A percentile compares a stretch with the other conserved stretches of the same genome.
Conservation (phyloP, 1,284 basidiomycete genomes). For the Tilletia horrida region DNA sequence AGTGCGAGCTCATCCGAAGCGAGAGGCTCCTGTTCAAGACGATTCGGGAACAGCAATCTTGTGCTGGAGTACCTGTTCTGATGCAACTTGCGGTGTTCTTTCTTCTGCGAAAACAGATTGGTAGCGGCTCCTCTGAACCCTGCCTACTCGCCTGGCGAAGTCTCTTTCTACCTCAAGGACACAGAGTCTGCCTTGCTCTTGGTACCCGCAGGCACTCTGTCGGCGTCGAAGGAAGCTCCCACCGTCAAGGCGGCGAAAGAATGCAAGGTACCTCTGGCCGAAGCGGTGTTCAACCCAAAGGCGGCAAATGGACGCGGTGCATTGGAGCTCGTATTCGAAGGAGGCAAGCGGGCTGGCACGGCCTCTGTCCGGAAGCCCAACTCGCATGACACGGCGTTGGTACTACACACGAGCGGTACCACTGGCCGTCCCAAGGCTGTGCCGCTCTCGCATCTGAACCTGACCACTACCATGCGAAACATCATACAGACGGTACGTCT, state of each 20-base stretch:
- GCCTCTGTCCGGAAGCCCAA: slow-evolving; percentile 27
- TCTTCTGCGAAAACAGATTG: slow-evolving; percentile 32
- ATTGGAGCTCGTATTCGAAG: slow-evolving; percentile 31
- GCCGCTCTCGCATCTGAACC: slow-evolving; percentile 63
- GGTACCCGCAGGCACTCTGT: slow-evolving; percentile 42
- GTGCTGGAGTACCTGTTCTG: slow-evolving; percentile 16
- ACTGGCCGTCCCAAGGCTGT: slow-evolving; percentile 63
- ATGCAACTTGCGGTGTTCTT: not conserved
- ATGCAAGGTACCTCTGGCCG: slow-evolving; percentile 43
- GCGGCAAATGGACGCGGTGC: slow-evolving; percentile 24
- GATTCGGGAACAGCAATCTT: too few relatives aligned
- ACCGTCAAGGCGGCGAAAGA: slow-evolving; percentile 39
- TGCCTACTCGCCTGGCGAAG: slow-evolving; percentile 56
- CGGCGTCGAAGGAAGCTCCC: slow-evolving; percentile 21
- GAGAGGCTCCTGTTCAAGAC: not conserved
- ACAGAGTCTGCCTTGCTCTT: slow-evolving; percentile 54
- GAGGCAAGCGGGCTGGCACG: slow-evolving; percentile 26
- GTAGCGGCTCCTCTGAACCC: slow-evolving; percentile 59
- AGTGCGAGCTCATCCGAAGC: not conserved
- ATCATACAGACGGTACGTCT: slow-evolving; percentile 31
- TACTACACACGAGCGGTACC: slow-evolving; percentile 65
- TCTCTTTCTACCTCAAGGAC: slow-evolving; percentile 56
- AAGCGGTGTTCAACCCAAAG: slow-evolving; percentile 46
- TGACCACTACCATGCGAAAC: slow-evolving; percentile 65
- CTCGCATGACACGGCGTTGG: slow-evolving; percentile 57